Base-by-base conservation (phyloP, 2,329 filamentous ascomycete genomes). In the Fusarium fujikuroi region DNA sequence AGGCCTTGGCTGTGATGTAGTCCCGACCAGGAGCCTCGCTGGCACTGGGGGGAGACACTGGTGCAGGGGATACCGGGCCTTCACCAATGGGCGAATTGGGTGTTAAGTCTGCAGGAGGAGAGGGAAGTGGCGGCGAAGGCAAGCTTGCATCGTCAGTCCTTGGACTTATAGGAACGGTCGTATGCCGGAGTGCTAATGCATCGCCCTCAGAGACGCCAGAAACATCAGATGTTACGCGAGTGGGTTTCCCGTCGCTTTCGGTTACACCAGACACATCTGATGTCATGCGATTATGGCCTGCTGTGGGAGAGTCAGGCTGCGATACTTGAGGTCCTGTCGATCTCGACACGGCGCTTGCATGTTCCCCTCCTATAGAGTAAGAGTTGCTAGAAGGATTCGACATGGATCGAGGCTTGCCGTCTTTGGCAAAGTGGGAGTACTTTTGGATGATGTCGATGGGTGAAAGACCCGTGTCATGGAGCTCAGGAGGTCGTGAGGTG, bases 401-500 rank as follows among this genome's bases (percentile, higher is more conserved):
- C 23, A 71, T 47, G 7, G 76, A 74, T 9, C 63, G 65, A 10
- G 65, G 30, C 28, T 76, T 69, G 50, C 60, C 54, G 9, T 58
- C 60, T 32, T 53, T 30, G 21, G 74, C 67, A 42, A 80, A 72
- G 58, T 74, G 73, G 18, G 80, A 77, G 64, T 81, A 74, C 49
- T 78, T 81, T 60, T 81, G 80, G 52, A 84, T 80, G n/a, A 85
- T 79, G 5, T 85, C 82, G 18, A 81, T 70, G 11, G 81, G 81
- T 0, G 82, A 80, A 21, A 85, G 78, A 19, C 81, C 81, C 3
- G 83, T 85, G 63, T 84, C 84, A 23, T 84, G 81, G 6, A 89
- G 82, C 69, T 89, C 87, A 21, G 77, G 79, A 2, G 74, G 82
- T 0, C 81, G 79, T 0, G 85, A 86, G 2, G 83, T 86, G 68